Evolutionary conservation across 352 stramenopile genomes (phyloP).

Genomic region (Pythium dissotocum): DNA sequence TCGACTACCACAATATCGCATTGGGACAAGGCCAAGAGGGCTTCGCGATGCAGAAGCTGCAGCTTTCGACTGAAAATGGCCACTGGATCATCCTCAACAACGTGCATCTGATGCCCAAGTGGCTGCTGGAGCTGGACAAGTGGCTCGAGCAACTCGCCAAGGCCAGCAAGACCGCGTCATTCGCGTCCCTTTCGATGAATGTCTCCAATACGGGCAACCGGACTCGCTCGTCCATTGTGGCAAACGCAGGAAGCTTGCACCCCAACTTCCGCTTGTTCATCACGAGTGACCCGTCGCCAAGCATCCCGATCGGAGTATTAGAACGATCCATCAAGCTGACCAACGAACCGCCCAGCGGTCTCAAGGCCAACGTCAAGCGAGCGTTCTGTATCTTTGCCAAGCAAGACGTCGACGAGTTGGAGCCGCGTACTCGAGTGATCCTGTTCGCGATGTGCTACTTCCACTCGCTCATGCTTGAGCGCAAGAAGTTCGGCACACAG

Average conservation of each 20-base stretch:
- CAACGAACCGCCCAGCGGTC: conserved; percentile 81
- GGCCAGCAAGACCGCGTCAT: conserved; percentile 53
- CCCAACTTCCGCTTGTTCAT: conserved; percentile 88
- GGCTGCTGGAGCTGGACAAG: conserved; percentile 92
- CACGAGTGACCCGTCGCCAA: conserved; percentile 82
- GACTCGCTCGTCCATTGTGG: conserved; percentile 24
- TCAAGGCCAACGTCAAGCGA: conserved; percentile 90
- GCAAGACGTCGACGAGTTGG: conserved; percentile 78
- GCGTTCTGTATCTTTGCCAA: conserved; percentile 80
- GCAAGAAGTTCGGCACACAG: conserved; percentile 90
- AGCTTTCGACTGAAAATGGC: conserved; percentile 87
- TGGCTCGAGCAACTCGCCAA: conserved; percentile 87
- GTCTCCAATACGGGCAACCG: conserved; percentile 10
- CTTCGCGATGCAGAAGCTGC: conserved; percentile 88
- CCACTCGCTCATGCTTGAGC: conserved; percentile 91
- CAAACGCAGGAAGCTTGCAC: conserved; percentile 47
- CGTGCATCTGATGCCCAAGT: conserved; percentile 94
- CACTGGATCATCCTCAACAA: conserved; percentile 96
- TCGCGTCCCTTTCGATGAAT: conserved; percentile 35
- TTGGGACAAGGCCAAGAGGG: conserved; percentile 94
- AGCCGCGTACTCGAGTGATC: conserved; percentile 84
- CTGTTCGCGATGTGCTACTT: conserved; percentile 93
- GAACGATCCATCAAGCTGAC: conserved; percentile 91
- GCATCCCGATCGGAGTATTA: conserved; percentile 88
- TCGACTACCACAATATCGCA: conserved; percentile 96